phyloP scores from a whole-genome alignment of 352 stramenopile species.

The Phytophthora tubulina region DNA sequence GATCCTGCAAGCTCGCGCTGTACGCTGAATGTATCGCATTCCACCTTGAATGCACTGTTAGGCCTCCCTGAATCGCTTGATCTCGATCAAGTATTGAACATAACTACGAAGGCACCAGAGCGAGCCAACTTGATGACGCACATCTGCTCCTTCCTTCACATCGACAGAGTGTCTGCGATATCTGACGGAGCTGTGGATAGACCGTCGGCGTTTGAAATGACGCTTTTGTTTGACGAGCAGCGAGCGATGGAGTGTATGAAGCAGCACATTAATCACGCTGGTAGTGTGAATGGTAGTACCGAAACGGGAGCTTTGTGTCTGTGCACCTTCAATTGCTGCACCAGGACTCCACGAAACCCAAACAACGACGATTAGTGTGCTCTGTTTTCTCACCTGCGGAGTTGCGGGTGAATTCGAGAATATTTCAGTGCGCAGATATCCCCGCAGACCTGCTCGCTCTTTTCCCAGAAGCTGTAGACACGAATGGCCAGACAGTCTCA shows the following conservation, averaged over 20 bases:
- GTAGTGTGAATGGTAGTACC: neutral
- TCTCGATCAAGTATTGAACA: conserved; percentile 2
- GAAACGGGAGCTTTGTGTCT: conserved; percentile 23
- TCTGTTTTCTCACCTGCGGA: conserved; percentile 41
- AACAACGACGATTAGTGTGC: conserved; percentile 23
- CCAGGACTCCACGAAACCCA: neutral
- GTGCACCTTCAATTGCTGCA: conserved; percentile 27
- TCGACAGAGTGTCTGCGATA: conserved; percentile 27
- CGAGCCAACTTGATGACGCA: conserved; percentile 43
- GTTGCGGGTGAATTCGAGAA: conserved; percentile 19
- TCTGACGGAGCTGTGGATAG: conserved; percentile 20
- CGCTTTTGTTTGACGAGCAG: conserved; percentile 28
- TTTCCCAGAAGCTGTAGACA: neutral
- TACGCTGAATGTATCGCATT: conserved; percentile 19
- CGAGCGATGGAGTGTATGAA: conserved; percentile 18
- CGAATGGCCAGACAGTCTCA: neutral
- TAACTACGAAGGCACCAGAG: neutral
- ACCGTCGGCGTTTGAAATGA: conserved; percentile 13
- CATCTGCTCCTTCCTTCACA: conserved; percentile 53
- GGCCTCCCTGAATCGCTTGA: conserved; percentile 22
- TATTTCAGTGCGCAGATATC: conserved; percentile 25
- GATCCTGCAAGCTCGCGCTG: conserved; percentile 49
- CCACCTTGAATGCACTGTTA: conserved; percentile 17
- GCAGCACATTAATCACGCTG: neutral
- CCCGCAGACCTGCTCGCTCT: conserved; percentile 21